A percentile compares a stretch with the other conserved stretches of the same genome.
Evolutionary conservation across 768 basidiomycete genomes (phyloP).

Genomic region (Lactarius pseudohatsudake): DNA sequence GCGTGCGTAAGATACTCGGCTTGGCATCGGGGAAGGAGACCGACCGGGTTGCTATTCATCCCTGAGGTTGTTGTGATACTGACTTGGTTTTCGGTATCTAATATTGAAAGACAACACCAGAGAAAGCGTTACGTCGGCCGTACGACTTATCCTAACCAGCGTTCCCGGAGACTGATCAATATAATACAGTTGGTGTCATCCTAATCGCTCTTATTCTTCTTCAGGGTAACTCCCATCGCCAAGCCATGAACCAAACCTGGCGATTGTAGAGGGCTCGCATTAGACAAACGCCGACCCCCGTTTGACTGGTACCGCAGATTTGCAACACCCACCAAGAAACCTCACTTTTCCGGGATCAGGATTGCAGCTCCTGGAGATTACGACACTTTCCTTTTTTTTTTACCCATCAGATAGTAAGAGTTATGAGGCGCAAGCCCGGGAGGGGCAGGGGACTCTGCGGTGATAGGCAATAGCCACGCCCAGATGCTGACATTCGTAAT

Average conservation of each 20-base stretch:
- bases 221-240: conserved; percentile 60
- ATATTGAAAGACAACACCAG: conserved; percentile 40
- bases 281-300: conserved; percentile 6
- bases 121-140: conserved; percentile 35
- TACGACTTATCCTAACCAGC: conserved; percentile 18
- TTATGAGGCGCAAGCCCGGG: conserved; percentile 48
- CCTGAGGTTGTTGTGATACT: conserved; percentile 54
- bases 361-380: conserved; percentile 40
- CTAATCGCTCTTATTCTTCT: conserved; percentile 72
- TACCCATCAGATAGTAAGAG: conserved; percentile 48
- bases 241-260: conserved; percentile 69
- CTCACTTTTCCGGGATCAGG: conserved; percentile 43
- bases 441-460: conserved; percentile 35
- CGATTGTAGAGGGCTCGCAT: conserved; percentile 48
- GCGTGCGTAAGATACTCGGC: conserved; percentile 40
- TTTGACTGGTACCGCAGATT: conserved; percentile 35
- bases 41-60: neutral
- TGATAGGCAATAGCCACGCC: conserved; percentile 37
- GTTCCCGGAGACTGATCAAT: conserved; percentile 39
- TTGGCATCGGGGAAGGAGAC: conserved; percentile 10
- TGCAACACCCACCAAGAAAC: conserved; percentile 42
- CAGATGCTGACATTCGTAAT: conserved; percentile 38
- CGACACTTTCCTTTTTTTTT: conserved; percentile 39
- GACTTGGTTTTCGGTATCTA: conserved; percentile 26
- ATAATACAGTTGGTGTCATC: conserved; percentile 65